phyloP scores from a whole-genome alignment of 176 grass and related monocot species.

The Aechmea fasciata region DNA sequence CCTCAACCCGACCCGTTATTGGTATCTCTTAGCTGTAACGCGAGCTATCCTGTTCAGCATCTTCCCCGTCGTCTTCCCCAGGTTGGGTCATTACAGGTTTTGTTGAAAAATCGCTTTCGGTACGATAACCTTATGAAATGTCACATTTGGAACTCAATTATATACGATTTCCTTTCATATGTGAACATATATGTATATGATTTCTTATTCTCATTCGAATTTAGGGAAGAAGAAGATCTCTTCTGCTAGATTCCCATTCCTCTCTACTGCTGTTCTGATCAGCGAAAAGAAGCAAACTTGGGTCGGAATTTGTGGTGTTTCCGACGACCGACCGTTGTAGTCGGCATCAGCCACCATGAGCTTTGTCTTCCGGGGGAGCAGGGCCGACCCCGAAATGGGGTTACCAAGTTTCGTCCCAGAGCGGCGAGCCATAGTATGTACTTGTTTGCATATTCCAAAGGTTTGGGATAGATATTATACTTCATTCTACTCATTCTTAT shows the following conservation, averaged over 20 bases:
- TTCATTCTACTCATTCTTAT: conserved; percentile 10
- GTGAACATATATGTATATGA: too few species aligned
- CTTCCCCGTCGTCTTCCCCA: too few species aligned
- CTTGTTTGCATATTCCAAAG: conserved; percentile 4
- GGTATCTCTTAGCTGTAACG: too few species aligned
- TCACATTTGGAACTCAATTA: not conserved
- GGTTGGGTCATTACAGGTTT: too few species aligned
- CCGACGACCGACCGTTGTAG: too few species aligned
- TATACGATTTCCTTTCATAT: not conserved
- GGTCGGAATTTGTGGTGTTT: not conserved
- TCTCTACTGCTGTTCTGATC: not conserved
- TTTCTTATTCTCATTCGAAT: too few species aligned
- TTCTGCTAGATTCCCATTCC: conserved; percentile 6
- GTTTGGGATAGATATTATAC: conserved; percentile 1
- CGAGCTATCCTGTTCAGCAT: too few species aligned
- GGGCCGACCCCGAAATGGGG: conserved; percentile 56
- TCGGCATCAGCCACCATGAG: conserved; percentile 45
- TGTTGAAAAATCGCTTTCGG: conserved; percentile 48
- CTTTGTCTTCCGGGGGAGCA: conserved; percentile 75
- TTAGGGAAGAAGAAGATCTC: too few species aligned
- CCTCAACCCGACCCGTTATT: too few species aligned
- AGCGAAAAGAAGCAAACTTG: conserved; percentile 23
- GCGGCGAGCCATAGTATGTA: conserved; percentile 56
- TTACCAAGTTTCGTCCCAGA: conserved; percentile 59
- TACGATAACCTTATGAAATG: not conserved